phyloP scores from a whole-genome alignment of 2,329 filamentous ascomycete species.

The Monosporascus sp. region DNA sequence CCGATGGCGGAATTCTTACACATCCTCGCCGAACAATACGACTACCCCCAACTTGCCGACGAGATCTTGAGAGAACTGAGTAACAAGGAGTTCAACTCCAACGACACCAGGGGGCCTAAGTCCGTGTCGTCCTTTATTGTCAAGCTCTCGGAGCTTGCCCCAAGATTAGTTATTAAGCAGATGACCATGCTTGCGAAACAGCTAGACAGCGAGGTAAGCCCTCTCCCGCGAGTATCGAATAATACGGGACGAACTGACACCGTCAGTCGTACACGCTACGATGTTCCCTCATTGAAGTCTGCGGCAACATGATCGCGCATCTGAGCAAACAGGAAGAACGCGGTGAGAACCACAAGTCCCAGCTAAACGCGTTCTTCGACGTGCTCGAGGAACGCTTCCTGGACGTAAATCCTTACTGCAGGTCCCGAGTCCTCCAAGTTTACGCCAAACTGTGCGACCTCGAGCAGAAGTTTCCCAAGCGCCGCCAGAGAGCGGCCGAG shows the following conservation, averaged over 20 bases:
- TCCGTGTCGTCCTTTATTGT: constrained; percentile 92
- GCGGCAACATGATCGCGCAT: constrained; percentile 88
- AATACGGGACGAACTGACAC: no score
- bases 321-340: constrained; percentile 88
- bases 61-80: constrained; percentile 91
- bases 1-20: constrained; percentile 98
- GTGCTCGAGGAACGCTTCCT: constrained; percentile 94
- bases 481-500: constrained; percentile 80
- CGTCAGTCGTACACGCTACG: constrained; percentile 80
- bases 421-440: constrained; percentile 87
- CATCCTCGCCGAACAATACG: constrained; percentile 93
- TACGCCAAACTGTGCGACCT: constrained; percentile 88
- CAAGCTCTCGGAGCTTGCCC: constrained; percentile 86
- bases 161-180: constrained; percentile 90
- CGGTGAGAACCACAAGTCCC: constrained; percentile 86
- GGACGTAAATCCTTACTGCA: constrained; percentile 93
- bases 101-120: constrained; percentile 91
- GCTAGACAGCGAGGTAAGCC: constrained; percentile 77
- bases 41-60: constrained; percentile 90
- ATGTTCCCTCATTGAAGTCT: constrained; percentile 92
- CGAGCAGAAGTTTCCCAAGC: constrained; percentile 93
- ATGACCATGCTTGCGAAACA: constrained; percentile 94
- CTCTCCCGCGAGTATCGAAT: background rate
- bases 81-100: constrained; percentile 97
- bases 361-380: constrained; percentile 95